Conservation (phyloP, 2,329 filamentous ascomycete genomes). For the Colletotrichum shisoi region DNA sequence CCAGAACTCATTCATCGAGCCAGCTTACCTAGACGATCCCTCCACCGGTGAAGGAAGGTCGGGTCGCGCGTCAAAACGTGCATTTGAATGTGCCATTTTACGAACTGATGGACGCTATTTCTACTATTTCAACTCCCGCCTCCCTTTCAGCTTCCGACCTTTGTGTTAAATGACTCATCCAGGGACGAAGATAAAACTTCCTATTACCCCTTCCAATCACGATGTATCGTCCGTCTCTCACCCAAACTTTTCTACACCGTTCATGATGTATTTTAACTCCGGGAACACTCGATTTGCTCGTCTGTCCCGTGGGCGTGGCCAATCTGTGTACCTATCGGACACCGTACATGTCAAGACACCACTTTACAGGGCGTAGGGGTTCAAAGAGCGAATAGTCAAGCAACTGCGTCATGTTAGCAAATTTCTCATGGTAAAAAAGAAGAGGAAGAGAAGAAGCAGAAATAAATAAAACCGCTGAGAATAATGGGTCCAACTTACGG, state of each 20-base stretch:
- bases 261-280: conserved; percentile 8
- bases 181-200: conserved; percentile 34
- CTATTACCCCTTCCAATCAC: conserved; percentile 29
- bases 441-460: too few species aligned
- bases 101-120: conserved; percentile 36
- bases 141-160: conserved; percentile 22
- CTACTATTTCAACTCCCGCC: conserved; percentile 37
- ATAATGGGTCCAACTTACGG: conserved; percentile 74
- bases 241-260: conserved; percentile 37
- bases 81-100: conserved; percentile 35
- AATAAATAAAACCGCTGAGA: too few species aligned
- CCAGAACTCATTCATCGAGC: background rate
- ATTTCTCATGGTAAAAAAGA: background rate
- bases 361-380: conserved; percentile 73
- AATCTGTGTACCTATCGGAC: conserved; percentile 9
- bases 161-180: conserved; percentile 37
- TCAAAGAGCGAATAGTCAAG: conserved; percentile 82
- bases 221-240: conserved; percentile 27
- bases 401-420: conserved; percentile 65
- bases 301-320: conserved; percentile 1
- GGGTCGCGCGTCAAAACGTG: conserved; percentile 6
- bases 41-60: background rate
- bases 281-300: background rate
- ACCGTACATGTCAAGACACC: conserved; percentile 9
- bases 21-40: background rate